Evolutionary conservation across 2,329 filamentous ascomycete genomes (phyloP), one percentile per base, ranked within the genome.

Genomic region (Tolypocladium ovalisporum): DNA sequence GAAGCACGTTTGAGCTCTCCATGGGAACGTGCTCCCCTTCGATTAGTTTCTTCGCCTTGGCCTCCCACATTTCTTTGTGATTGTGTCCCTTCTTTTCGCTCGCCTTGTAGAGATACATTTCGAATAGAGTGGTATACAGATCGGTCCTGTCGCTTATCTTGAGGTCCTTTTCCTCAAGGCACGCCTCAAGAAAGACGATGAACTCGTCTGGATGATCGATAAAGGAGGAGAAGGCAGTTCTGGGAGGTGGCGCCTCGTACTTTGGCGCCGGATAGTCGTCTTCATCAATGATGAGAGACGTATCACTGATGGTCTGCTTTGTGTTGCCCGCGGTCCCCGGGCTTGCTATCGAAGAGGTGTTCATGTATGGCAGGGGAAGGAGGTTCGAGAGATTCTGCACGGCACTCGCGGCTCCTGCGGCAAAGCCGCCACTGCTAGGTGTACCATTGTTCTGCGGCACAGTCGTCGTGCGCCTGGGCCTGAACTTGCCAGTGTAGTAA

Each of bases 41-140:
- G 57, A 99, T 92, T 29, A 97, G 81, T 60, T 84, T 86, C 74
- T 94, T 96, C 0, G 94, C 94, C 69, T 95, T 97, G 49, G 79
- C 80, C 68, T 97, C 90, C 93, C 94, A 99, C 62, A 87, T 82
- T 64, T 88, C 82, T 62, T 87, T 85, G 61, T 91, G 73, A 68
- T 71, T 71, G 52, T 78, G 76, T 12, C 86, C 86, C 65, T 86
- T 89, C 66, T 87, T 87, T 58, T 86, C 83, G 59, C 85, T 88
- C 27, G 93, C 89, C 65, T 91, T 94, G 70, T 96, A 89, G 10
- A 99, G 77, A 68, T 97, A 99, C 88, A 99, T 97, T 71, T 99
- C 95, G 67, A 99, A 97, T 17, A 99, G 72, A 0, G 95, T 97
- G 0, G 93, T 97, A 67, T 94, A 94, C 19, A 99, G 79, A 70